Evolutionary conservation across 2,329 filamentous ascomycete genomes (phyloP), one percentile per base, ranked within the genome.

Genomic region (Neoscytalidium dimidiatum): DNA sequence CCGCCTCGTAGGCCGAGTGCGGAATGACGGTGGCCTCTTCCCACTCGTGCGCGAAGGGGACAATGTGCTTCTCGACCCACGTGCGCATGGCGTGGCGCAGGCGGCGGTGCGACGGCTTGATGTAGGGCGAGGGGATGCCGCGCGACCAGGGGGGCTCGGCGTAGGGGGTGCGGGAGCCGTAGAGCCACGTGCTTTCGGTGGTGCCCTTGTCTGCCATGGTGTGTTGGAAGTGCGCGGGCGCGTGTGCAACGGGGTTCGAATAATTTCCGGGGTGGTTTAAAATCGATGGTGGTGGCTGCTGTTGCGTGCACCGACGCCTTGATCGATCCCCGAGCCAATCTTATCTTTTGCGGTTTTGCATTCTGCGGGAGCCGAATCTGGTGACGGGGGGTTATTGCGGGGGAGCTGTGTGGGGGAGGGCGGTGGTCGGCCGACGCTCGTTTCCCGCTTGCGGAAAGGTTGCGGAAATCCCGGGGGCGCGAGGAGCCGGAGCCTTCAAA

Each of bases 31-130:
- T 72, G 14, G 67, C 65, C 62, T 72, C 68, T 19, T 69, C 68
- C 73, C 73, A 75, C 58, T 70, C 69, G 28, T 73, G 71, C 52
- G 69, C 71, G 49, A 71, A 69, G 11, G 68, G 70, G 1, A 70
- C 66, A 21, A 74, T 71, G 66, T 73, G 67, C 73, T 72, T 60
- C 49, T 75, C 72, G 64, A 71, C 72, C 72, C 72, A 74, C 19
- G 67, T 66, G 49, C 73, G 66, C n/a, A 75, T 69, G 6, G 69
- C 68, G 65, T 73, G 70, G 23, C 73, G 69, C 14, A 74, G 70
- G 61, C 66, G 68, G 8, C 69, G 66, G 46, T 74, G 72, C 46
- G 71, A 72, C 1, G 73, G 72, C 23, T 74, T 74, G 63, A 74
- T 74, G 63, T 74, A 75, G n/a, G 71, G 68, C 21, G 73, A 73